Percentiles rank a stretch among this genome's conserved stretches.
Conservation (phyloP, 164 flowering plant species). For the Tetracentron sinense region DNA sequence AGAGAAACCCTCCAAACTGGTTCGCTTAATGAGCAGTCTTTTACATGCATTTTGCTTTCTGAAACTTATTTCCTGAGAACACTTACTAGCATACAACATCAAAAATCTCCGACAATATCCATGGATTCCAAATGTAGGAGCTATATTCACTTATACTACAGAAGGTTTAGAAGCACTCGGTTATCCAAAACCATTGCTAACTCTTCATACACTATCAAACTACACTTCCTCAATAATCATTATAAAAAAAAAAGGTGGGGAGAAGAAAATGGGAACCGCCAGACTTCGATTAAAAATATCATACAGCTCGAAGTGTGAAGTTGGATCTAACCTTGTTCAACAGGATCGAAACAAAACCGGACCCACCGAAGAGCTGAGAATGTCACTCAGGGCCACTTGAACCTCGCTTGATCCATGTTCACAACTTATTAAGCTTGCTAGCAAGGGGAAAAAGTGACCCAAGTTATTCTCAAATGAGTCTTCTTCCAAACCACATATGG, state of each 20-base stretch:
- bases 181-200: constrained; percentile 23
- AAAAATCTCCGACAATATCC: constrained; percentile 14
- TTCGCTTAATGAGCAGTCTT: neutral
- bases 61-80: constrained; percentile 9
- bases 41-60: neutral
- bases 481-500: constrained; percentile 60
- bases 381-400: constrained; percentile 80
- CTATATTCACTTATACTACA: constrained; percentile 20
- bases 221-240: constrained; percentile 36
- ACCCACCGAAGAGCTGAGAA: constrained; percentile 71
- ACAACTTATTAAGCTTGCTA: constrained; percentile 76
- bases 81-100: constrained; percentile 32
- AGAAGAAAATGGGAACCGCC: constrained; percentile 16
- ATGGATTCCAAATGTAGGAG: constrained; percentile 14
- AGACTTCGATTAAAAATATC: constrained; percentile 17
- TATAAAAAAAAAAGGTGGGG: constrained; percentile 10
- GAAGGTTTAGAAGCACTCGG: constrained; percentile 17
- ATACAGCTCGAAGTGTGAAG: too few species aligned
- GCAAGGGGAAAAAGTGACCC: constrained; percentile 63
- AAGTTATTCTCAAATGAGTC: constrained; percentile 66
- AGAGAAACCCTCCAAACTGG: neutral
- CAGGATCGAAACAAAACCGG: constrained; percentile 83
- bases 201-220: constrained; percentile 41
- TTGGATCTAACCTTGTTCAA: constrained; percentile 33
- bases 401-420: constrained; percentile 95